phyloP scores from a whole-genome alignment of 768 basidiomycete genomes.

The Kwoniella mangroviensis region DNA sequence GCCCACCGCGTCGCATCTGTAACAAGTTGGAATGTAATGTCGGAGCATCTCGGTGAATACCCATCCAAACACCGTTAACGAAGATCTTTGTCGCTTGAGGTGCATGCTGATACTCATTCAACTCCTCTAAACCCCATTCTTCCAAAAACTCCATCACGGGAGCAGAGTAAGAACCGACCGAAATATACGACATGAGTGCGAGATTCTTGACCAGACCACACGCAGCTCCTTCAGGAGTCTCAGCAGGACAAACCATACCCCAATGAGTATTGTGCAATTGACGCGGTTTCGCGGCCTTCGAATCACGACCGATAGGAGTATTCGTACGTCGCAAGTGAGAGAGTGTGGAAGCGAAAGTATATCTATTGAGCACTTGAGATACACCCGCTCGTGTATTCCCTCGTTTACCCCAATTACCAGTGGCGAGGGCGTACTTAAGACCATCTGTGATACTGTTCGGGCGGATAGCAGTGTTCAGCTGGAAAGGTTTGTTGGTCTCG shows the following conservation, averaged over 20 bases:
- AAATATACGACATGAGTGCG: slow-evolving; percentile 95
- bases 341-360: slow-evolving; percentile 96
- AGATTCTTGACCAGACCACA: slow-evolving; percentile 99
- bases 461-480: slow-evolving; percentile 86
- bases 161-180: slow-evolving; percentile 92
- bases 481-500: slow-evolving; percentile 93
- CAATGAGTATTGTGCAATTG: slow-evolving; percentile 99
- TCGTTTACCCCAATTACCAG: slow-evolving; percentile 99
- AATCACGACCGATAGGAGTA: slow-evolving; percentile 95
- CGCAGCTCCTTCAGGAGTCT: slow-evolving; percentile 99
- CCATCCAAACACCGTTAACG: slow-evolving; percentile 99
- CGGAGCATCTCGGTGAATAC: slow-evolving; percentile 92
- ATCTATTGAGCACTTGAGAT: slow-evolving; percentile 96
- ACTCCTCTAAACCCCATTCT: slow-evolving; percentile 94
- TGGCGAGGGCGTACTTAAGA: slow-evolving; percentile 94
- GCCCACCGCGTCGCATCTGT: slow-evolving; percentile 87
- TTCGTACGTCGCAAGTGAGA: slow-evolving; percentile 98
- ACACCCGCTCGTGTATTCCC: slow-evolving; percentile 98
- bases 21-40: slow-evolving; percentile 92
- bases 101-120: slow-evolving; percentile 86
- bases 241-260: slow-evolving; percentile 99
- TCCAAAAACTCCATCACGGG: slow-evolving; percentile 98
- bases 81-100: slow-evolving; percentile 90
- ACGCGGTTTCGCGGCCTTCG: slow-evolving; percentile 98
- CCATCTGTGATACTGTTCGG: slow-evolving; percentile 98